Percentiles rank a stretch among this genome's conserved stretches.
These are phyloP conservation scores for Neonectria ditissima DNA, from an alignment of 2,329 filamentous ascomycete genomes.

Conservation along the genomic window DNA sequence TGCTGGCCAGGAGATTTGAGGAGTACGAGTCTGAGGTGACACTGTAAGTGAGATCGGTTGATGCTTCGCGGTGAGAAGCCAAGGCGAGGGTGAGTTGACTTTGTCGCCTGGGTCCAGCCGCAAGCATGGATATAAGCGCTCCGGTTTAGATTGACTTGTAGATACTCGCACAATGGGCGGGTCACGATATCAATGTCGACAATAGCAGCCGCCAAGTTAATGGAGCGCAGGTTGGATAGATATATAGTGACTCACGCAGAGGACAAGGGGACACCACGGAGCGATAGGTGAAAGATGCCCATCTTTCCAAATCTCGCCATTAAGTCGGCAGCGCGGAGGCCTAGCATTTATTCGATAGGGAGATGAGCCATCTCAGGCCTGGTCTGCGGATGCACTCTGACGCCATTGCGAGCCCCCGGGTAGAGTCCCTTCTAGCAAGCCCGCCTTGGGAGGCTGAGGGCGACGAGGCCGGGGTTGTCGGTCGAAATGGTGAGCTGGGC, in stretches of 20 bases:
- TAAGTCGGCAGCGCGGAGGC: slow-evolving; percentile 25
- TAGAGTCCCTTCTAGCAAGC: slow-evolving; percentile 21
- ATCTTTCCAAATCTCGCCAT: slow-evolving; percentile 41
- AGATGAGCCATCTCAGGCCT: slow-evolving; percentile 34
- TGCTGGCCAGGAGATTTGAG: slow-evolving; percentile 12
- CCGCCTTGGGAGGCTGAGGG: not conserved
- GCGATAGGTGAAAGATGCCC: slow-evolving; percentile 42
- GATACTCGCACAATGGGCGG: slow-evolving; percentile 34
- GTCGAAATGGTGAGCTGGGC: slow-evolving; percentile 19
- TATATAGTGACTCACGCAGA: slow-evolving; percentile 44
- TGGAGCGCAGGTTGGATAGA: slow-evolving; percentile 39
- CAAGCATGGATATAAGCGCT: slow-evolving; percentile 39
- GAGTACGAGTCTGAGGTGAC: slow-evolving; percentile 17
- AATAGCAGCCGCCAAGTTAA: slow-evolving; percentile 43
- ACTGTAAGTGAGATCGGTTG: slow-evolving; percentile 26
- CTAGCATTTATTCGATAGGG: slow-evolving; percentile 41
- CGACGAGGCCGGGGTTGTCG: slow-evolving; percentile 6
- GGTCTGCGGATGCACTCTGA: slow-evolving; percentile 35
- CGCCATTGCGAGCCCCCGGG: slow-evolving; percentile 40
- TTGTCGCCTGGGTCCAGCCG: slow-evolving; percentile 42
- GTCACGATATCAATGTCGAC: slow-evolving; percentile 34
- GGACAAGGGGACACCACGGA: slow-evolving; percentile 45
- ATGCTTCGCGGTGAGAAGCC: slow-evolving; percentile 30
- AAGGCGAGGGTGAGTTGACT: slow-evolving; percentile 26
- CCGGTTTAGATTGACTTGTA: slow-evolving; percentile 29